Evolutionary conservation across 768 basidiomycete genomes (phyloP), one percentile per base, ranked within the genome.

Genomic region (Boletus rex-veris): DNA sequence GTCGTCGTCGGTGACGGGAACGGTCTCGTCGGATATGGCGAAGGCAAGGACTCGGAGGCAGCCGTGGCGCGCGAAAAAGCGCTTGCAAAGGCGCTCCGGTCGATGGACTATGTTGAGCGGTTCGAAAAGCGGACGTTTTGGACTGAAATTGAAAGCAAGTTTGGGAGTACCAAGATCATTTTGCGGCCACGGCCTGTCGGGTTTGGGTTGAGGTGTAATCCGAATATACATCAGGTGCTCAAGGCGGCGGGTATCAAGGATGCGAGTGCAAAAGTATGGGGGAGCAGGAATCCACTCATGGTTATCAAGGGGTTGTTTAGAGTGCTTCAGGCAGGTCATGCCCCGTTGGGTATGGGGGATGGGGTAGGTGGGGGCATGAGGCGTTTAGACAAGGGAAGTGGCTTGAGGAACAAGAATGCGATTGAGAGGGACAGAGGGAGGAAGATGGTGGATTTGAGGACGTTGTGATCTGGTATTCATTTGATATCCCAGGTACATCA

Each of bases 181-280:
- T 71, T 98, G 63, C 81, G 96, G 24, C 90, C 88, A 0, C 78
- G 88, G 31, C 87, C 89, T 7, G 82, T 91, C 66, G 97, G 97
- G 3, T 98, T 98, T 68, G 97, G 97, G 7, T 74, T 99, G 52
- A 79, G 86, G 53, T 92, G 90, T 66, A 92, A 95, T 63, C 94
- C 92, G 2, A 82, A 85, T 64, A 73, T 99, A 49, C 94, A 99
- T 70, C 83, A 86, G 64, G 80, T 99, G 39, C 79, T 95, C 64
- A 90, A 91, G 60, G 93, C 94, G 0, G 95, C 94, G 1, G 97
- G 96, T 11, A 90, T 99, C 73, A 89, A 92, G 69, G 96, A 99
- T 72, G 80, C 90, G 40, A 93, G 90, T 60, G 96, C 91, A 30
- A 98, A 97, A 73, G 90, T 98, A 18, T 90, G 91, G 84, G 94